Evolutionary conservation across 2,329 filamentous ascomycete species (phyloP), one percentile per base, ranked within the genome.

Genomic region (Hysterium pulicare): DNA sequence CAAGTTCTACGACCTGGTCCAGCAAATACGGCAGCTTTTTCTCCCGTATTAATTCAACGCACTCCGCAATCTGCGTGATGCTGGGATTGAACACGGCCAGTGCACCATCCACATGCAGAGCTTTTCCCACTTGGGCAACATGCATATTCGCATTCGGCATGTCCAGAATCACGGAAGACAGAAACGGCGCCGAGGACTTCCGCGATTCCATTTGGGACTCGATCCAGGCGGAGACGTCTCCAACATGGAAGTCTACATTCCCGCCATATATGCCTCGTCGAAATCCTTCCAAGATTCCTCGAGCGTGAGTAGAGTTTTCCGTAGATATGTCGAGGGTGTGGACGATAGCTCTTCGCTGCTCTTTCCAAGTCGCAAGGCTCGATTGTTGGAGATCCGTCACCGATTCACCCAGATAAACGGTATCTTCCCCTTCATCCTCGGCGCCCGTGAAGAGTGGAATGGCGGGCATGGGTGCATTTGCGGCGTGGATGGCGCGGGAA

Each of bases 21-120:
- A 82, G 64, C 20, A 74, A 62, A 34, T 83, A 71, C 1, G 79
- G 79, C 40, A 87, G 68, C 2, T 64, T 66, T 10, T 78, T 68
- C 21, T 74, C 66, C 44, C 75, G 75, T 23, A 82, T 76, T 30
- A 71, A 62, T 34, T 76, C 67, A 21, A 83, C 70, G 45, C 83
- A 86, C 4, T 82, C 76, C 31, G 76, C 81, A 42, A 91, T 84
- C 62, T 91, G 87, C 8, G 86, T 90, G 45, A 93, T 81, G 53
- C 82, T 87, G 0, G 87, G 87, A 50, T 81, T 82, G 68, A 90
- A 93, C 1, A 89, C 74, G 11, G 85, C 72, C 23, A 91, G 69
- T 7, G 78, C 70, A 0, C 82, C 86, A 55, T 86, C 78, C 2
- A 77, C 73, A 30, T 77, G 78, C 40, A 93, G 66, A 11, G 82